These are phyloP conservation scores for Thraustotheca clavata DNA, from an alignment of 352 stramenopile genomes.

Conservation along the genomic window DNA sequence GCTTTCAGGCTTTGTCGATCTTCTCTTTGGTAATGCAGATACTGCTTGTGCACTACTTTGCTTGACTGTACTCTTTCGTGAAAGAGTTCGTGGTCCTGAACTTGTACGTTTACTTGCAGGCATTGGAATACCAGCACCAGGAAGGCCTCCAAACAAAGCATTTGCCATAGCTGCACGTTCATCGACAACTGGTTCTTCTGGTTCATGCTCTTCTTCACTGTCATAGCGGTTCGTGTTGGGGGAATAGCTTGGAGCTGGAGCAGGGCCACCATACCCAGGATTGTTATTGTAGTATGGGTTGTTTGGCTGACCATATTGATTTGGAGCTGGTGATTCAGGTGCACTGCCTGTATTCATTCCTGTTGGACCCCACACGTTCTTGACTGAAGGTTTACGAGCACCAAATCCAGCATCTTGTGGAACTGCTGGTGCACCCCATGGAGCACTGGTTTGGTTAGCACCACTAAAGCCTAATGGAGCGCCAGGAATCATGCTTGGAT, in stretches of 20 bases:
- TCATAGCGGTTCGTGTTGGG: constrained; percentile 27
- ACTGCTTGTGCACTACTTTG: neutral
- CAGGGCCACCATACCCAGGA: constrained; percentile 19
- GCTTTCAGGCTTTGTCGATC: constrained; percentile 1
- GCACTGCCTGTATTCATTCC: constrained; percentile 42
- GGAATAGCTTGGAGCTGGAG: constrained; percentile 16
- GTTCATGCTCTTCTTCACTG: constrained; percentile 36
- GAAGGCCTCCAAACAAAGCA: constrained; percentile 95
- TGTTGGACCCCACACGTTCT: constrained; percentile 82
- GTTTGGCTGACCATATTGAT: neutral
- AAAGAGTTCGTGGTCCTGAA: neutral
- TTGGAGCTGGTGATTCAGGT: constrained; percentile 17
- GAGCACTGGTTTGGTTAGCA: constrained; percentile 24
- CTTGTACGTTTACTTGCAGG: constrained; percentile 13
- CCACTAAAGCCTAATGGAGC: constrained; percentile 19
- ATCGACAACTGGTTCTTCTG: constrained; percentile 48
- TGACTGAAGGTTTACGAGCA: constrained; percentile 44
- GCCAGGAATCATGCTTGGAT: constrained; percentile 26
- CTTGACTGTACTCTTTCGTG: constrained; percentile 19
- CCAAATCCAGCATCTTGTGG: constrained; percentile 37
- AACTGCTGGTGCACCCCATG: constrained; percentile 27
- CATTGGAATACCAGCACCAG: constrained; percentile 36
- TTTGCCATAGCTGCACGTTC: constrained; percentile 87
- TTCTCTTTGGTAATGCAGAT: neutral
- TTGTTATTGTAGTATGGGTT: constrained; percentile 38